A percentile compares a stretch with the other conserved stretches of the same genome.
phyloP scores from a whole-genome alignment of 306 rosid genomes.

The Oxytropis ochrocephala region DNA sequence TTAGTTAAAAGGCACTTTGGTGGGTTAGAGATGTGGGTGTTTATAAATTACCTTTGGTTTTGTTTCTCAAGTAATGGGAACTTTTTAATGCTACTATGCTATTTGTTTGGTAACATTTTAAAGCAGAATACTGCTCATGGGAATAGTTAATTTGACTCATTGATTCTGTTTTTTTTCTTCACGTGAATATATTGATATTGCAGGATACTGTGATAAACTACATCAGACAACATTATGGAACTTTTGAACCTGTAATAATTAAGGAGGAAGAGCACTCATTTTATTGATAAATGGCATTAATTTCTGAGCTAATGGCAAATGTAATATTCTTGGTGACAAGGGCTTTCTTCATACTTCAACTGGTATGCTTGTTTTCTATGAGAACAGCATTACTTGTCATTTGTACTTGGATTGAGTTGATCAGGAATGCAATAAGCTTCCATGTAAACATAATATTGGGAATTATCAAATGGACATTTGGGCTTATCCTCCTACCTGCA shows the following conservation, averaged over 20 bases:
- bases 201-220: slow-evolving; percentile 25
- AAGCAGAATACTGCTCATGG: too few relatives aligned
- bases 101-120: too few relatives aligned
- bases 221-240: slow-evolving; percentile 3
- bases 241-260: slow-evolving; percentile 23
- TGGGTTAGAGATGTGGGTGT: too few relatives aligned
- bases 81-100: too few relatives aligned
- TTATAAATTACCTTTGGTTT: too few relatives aligned
- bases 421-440: slow-evolving; percentile 34
- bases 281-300: slow-evolving; percentile 38
- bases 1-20: too few relatives aligned
- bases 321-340: slow-evolving; percentile 33
- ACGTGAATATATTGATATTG: slow-evolving; percentile 10
- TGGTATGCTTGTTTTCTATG: slow-evolving; percentile 42
- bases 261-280: slow-evolving; percentile 20
- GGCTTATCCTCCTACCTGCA: slow-evolving; percentile 55
- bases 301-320: slow-evolving; percentile 35
- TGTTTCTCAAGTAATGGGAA: too few relatives aligned
- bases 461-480: slow-evolving; percentile 37
- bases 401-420: slow-evolving; percentile 53
- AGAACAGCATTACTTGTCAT: slow-evolving; percentile 34
- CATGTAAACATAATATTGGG: slow-evolving; percentile 41
- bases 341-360: slow-evolving; percentile 41
- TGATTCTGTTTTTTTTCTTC: background rate
- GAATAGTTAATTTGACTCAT: too few relatives aligned